These are phyloP conservation scores for Graphiopsis chlorocephala DNA, from an alignment of 2,329 filamentous ascomycete species.

Conservation along the genomic window DNA sequence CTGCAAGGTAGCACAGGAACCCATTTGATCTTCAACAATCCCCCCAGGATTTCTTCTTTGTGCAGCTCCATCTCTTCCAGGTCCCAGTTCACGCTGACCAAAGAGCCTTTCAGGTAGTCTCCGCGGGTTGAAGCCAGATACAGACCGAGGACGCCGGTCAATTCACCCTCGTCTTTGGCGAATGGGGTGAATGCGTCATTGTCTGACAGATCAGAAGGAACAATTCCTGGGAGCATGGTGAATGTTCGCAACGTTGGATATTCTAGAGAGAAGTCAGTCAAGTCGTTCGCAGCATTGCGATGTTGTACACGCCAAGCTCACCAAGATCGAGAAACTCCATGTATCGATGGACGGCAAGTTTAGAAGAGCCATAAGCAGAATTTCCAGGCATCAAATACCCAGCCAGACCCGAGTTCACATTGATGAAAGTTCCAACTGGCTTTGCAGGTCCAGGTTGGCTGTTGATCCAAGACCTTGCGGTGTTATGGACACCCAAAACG, in stretches of 20 bases:
- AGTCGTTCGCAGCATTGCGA: not conserved
- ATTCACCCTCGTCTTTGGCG: slow-evolving; percentile 25
- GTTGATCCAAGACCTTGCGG: slow-evolving; percentile 12
- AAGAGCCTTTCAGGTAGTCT: slow-evolving; percentile 23
- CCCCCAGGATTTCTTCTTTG: slow-evolving; percentile 24
- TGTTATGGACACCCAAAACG: slow-evolving; percentile 16
- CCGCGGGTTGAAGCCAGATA: slow-evolving; percentile 23
- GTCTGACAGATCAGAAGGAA: slow-evolving; percentile 19
- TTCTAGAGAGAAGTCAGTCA: slow-evolving; percentile 13
- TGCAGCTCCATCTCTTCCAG: slow-evolving; percentile 17
- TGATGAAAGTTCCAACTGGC: slow-evolving; percentile 24
- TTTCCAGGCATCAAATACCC: slow-evolving; percentile 22
- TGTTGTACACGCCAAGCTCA: not conserved
- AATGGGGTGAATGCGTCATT: slow-evolving; percentile 20
- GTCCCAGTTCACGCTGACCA: slow-evolving; percentile 21
- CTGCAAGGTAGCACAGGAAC: slow-evolving; percentile 9
- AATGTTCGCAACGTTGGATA: slow-evolving; percentile 27
- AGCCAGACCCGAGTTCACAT: slow-evolving; percentile 22
- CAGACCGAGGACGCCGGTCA: slow-evolving; percentile 22
- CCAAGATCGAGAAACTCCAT: slow-evolving; percentile 26
- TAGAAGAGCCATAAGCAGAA: slow-evolving; percentile 26
- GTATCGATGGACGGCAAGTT: slow-evolving; percentile 26
- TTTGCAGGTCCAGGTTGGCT: slow-evolving; percentile 10
- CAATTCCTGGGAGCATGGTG: slow-evolving; percentile 28
- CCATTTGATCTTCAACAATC: slow-evolving; percentile 14